Conservation (phyloP, 2,329 filamentous ascomycete genomes). For the Aspergillus phoenicis region DNA sequence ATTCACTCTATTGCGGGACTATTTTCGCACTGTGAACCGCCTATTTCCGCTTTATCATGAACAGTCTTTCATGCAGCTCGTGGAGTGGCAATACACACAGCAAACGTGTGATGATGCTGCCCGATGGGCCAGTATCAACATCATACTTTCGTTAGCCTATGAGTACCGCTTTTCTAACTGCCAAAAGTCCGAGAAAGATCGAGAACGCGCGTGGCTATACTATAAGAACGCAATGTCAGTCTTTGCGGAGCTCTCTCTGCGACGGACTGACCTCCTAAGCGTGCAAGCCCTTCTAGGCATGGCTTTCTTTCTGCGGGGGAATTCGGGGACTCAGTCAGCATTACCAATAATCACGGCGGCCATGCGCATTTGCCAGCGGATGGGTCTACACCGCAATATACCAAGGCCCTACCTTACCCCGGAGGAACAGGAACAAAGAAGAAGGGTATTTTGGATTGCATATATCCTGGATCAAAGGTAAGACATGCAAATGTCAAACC, state of each 20-base stretch:
- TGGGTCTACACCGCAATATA: conserved; percentile 87
- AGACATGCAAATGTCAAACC: conserved; percentile 12
- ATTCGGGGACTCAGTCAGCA: conserved; percentile 87
- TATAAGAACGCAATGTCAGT: conserved; percentile 94
- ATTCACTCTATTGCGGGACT: conserved; percentile 81
- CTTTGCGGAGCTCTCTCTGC: conserved; percentile 85
- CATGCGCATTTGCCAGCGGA: conserved; percentile 83
- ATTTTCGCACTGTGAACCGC: conserved; percentile 95
- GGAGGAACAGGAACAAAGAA: conserved; percentile 85
- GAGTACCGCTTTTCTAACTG: conserved; percentile 90
- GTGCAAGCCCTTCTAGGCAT: conserved; percentile 91
- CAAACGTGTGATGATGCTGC: conserved; percentile 91
- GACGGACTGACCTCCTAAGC: conserved; percentile 88
- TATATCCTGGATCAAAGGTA: conserved; percentile 71
- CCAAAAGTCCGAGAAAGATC: conserved; percentile 80
- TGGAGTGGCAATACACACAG: conserved; percentile 87
- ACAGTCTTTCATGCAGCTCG: conserved; percentile 92
- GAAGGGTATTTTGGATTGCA: conserved; percentile 73
- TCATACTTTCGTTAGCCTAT: conserved; percentile 84
- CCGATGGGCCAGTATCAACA: conserved; percentile 95
- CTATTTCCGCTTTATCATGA: conserved; percentile 96
- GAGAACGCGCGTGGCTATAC: conserved; percentile 88
- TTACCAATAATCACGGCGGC: conserved; percentile 87
- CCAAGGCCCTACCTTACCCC: conserved; percentile 85
- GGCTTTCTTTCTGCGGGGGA: conserved; percentile 89